Conservation (phyloP, 108 stramenopile genomes). For the Seminavis robusta region DNA sequence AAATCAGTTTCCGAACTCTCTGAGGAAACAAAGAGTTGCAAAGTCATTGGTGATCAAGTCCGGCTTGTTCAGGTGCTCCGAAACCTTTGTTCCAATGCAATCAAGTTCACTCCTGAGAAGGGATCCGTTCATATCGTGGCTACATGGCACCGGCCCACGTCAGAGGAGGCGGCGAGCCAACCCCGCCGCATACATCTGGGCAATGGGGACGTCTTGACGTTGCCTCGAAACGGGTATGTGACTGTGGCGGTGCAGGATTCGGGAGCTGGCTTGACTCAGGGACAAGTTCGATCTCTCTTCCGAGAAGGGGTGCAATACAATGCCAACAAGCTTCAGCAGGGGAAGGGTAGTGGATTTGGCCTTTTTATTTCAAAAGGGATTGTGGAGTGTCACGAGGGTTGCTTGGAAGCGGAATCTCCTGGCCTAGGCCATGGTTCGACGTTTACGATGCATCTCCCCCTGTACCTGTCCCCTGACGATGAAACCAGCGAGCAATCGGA, state of each 20-base stretch:
- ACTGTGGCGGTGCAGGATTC: constrained; percentile 35
- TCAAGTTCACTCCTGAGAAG: constrained; percentile 47
- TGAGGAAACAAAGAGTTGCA: neutral
- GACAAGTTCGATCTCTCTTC: constrained; percentile 45
- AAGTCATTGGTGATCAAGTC: constrained; percentile 39
- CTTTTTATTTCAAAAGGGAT: constrained; percentile 64
- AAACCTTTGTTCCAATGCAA: constrained; percentile 57
- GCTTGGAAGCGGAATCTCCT: constrained; percentile 29
- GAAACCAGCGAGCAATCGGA: neutral
- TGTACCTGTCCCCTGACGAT: constrained; percentile 16
- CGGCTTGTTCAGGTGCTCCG: constrained; percentile 41
- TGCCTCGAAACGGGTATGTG: constrained; percentile 17
- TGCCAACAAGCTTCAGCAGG: constrained; percentile 59
- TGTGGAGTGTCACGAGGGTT: constrained; percentile 53
- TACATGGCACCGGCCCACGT: neutral
- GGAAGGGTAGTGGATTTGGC: constrained; percentile 66
- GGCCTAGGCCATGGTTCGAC: constrained; percentile 49
- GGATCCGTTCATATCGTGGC: constrained; percentile 4
- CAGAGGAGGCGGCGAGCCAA: neutral
- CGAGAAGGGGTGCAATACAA: constrained; percentile 60
- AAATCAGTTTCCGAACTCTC: neutral
- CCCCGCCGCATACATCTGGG: neutral
- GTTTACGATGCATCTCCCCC: constrained; percentile 41
- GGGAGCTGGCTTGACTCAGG: constrained; percentile 51
- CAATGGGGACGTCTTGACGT: neutral